Base-by-base conservation (phyloP, 2,329 filamentous ascomycete genomes). In the Aspergillus brasiliensis region DNA sequence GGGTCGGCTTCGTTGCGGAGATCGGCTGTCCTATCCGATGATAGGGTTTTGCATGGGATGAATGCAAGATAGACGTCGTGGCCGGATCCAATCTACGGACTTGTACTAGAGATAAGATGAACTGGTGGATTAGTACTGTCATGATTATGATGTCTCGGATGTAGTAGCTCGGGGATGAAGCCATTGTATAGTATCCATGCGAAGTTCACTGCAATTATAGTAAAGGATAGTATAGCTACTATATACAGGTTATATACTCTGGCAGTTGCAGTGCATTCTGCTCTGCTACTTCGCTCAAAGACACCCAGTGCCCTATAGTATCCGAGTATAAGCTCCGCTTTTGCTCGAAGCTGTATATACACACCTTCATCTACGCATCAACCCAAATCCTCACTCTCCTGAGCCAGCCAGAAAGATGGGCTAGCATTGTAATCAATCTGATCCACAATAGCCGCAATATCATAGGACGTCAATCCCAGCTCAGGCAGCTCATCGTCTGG, bases 371-470 rank as follows among this genome's bases (percentile, higher is more conserved):
- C 13, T n/a, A 49, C 1, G 6, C 25, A 10, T 27, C 25, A 28
- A n/a, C 21, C 40, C 23, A 27, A 19, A 19, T 44, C 37, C 3
- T 47, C 51, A 11, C 31, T 8, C 10, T 42, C 40, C 7, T 56
- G n/a, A 27, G 27, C 37, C 17, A 54, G 46, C 58, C 37, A 60
- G 13, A 57, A 54, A 13, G 21, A 40, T n/a, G 34, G 38, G 21
- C 34, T 23, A 6, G 59, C 60, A 47, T 37, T 53, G 25, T 64
- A 60, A 59, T 61, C 65, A 38, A 77, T 74, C 48, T 76, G 73
- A 46, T 77, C 65, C 17, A 75, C 71, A n/a, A 77, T 75, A 1
- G 71, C 70, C 5, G 77, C 56, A 38, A 77, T 76, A 7, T 76
- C 74, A 31, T 74, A 68, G 0, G 74, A 76, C 0, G 75, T 77